Base-by-base conservation (phyloP, 306 rosid species). In the Adenanthera pavonina region DNA sequence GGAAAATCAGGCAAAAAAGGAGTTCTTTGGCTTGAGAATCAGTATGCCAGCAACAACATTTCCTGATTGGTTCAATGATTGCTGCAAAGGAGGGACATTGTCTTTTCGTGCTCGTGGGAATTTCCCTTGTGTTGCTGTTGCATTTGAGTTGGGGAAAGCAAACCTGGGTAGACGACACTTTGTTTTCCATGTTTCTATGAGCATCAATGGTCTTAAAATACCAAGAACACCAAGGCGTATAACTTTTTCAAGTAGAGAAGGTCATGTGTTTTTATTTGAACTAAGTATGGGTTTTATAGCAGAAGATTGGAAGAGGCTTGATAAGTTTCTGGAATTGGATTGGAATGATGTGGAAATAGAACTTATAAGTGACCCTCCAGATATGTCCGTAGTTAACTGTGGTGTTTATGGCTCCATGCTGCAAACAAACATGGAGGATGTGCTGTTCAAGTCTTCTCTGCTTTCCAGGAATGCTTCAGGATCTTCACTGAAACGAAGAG, bases 191-290 rank as follows among this genome's bases (percentile, higher is more conserved):
- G 75, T 75, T 65, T 65, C 5, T 8, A 17, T 17, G 68, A 73
- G 14, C 48, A 43, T 30, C 69, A 17, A 48, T 48, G 53, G 53
- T 48, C 17, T 0, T 48, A 48, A 48, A 46, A 46, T 12, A 46
- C 49, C 8, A 46, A 48, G 53, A 4, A 51, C 1, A 51, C 52
- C 2, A 15, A 38, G 8, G 66, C 9, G 15, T 47, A 15, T 15
- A 4, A 3, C 13, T 49, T 49, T 12, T 47, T 14, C 4, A 2
- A 47, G 15, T 47, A n/a, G 0, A 9, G 3, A 1, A n/a, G n/a
- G 47, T 53, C 76, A 74, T 35, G 52, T 81, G n/a, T 12, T 33
- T 35, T 6, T 81, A 4, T 74, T 56, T 66, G 84, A 81, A 5
- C 17, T 43, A 5, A 78, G 36, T 60, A 13, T 13, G 56, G 56